A percentile compares a stretch with the other conserved stretches of the same genome.
Evolutionary conservation across 768 basidiomycete species (phyloP).

Genomic region (Lyophyllum shimeji): DNA sequence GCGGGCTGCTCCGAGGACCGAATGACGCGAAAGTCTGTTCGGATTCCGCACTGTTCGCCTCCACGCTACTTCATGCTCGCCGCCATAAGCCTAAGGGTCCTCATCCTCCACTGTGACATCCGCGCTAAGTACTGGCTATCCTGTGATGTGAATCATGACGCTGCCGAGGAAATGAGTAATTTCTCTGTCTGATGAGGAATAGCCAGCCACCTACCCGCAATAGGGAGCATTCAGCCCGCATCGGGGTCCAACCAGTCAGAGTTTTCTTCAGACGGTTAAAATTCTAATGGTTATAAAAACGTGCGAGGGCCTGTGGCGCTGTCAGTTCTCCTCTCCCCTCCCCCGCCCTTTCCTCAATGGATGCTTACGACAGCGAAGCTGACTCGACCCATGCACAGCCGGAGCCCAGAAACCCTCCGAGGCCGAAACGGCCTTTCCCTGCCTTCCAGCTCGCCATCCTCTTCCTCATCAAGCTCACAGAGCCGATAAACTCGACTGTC

Average conservation of each 20-base stretch:
- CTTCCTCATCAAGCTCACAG: conserved; percentile 31
- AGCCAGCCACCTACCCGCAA: too few species aligned
- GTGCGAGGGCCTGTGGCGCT: background rate
- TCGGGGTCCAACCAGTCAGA: too few species aligned
- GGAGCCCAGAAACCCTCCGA: background rate
- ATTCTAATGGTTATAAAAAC: background rate
- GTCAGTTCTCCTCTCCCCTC: background rate
- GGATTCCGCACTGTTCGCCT: background rate
- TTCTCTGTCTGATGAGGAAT: too few species aligned
- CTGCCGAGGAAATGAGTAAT: too few species aligned
- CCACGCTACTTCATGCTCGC: background rate
- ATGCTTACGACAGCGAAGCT: conserved; percentile 6
- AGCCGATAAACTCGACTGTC: conserved; percentile 29
- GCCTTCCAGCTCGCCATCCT: conserved; percentile 33
- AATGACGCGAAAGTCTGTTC: background rate
- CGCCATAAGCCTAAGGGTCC: too few species aligned
- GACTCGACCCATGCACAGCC: background rate
- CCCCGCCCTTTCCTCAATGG: background rate
- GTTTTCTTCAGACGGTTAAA: background rate
- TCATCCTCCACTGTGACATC: too few species aligned
- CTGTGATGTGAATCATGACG: too few species aligned
- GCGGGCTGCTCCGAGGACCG: conserved; percentile 6
- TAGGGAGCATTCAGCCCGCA: too few species aligned
- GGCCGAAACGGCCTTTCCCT: conserved; percentile 9
- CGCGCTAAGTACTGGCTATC: too few species aligned